Conservation (phyloP, 192 early-diverging fungal species). For the Coemansia sp. region DNA sequence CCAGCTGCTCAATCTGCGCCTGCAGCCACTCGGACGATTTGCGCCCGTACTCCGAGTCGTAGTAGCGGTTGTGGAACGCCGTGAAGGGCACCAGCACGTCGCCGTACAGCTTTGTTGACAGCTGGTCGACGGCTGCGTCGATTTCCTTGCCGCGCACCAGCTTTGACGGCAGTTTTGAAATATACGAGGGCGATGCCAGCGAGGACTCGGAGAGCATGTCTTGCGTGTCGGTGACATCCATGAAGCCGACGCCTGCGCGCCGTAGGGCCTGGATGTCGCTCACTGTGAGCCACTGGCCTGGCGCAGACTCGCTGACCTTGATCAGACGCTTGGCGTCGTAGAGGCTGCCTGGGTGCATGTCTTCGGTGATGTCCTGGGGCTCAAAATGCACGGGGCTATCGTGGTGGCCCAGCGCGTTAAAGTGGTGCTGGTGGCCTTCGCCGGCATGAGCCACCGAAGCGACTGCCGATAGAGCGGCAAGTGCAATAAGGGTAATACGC, state of each 20-base stretch:
- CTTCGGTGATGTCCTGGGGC: background rate
- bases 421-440: slow-evolving; percentile 17
- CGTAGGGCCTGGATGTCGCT: slow-evolving; percentile 66
- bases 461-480: slow-evolving; percentile 13
- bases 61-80: slow-evolving; percentile 87
- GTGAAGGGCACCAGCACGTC: slow-evolving; percentile 73
- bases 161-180: slow-evolving; percentile 49
- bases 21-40: slow-evolving; percentile 71
- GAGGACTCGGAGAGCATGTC: slow-evolving; percentile 38
- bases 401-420: slow-evolving; percentile 6
- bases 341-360: slow-evolving; percentile 31
- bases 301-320: slow-evolving; percentile 54
- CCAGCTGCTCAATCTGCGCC: slow-evolving; percentile 54
- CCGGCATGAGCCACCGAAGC: slow-evolving; percentile 4
- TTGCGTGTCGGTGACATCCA: slow-evolving; percentile 83
- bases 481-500: slow-evolving; percentile 13
- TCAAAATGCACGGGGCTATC: background rate
- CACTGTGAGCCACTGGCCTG: slow-evolving; percentile 58
- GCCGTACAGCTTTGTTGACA: slow-evolving; percentile 69
- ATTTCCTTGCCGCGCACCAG: slow-evolving; percentile 63
- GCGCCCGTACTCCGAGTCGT: slow-evolving; percentile 66
- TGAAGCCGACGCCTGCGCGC: slow-evolving; percentile 66
- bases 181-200: slow-evolving; percentile 2
- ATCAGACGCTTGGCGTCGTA: slow-evolving; percentile 52
- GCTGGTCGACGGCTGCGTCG: slow-evolving; percentile 52